These are phyloP conservation scores for Voacanga thouarsii DNA, from an alignment of 257 asterid genomes.

Conservation along the genomic window DNA sequence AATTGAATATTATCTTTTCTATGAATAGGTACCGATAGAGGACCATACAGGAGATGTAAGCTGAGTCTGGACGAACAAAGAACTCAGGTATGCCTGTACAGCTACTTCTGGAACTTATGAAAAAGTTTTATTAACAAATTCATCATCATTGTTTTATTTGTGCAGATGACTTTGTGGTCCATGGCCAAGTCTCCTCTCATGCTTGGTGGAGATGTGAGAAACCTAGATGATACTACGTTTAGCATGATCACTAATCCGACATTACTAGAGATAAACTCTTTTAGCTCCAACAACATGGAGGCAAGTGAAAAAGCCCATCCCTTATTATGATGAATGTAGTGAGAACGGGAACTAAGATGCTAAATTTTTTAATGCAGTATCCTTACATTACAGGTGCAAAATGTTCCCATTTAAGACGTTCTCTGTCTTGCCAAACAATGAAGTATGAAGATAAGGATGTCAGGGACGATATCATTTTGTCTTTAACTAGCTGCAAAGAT, in stretches of 20 bases:
- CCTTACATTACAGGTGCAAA: constrained; percentile 41
- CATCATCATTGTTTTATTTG: constrained; percentile 5
- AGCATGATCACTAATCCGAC: constrained; percentile 75
- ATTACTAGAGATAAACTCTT: constrained; percentile 71
- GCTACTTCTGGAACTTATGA: constrained; percentile 1
- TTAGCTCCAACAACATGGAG: constrained; percentile 84
- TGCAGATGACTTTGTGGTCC: constrained; percentile 93
- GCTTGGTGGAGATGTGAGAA: constrained; percentile 97
- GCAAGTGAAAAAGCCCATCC: constrained; percentile 38
- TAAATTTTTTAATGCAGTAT: constrained; percentile 46
- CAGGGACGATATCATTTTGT: constrained; percentile 30
- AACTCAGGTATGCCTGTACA: constrained; percentile 54
- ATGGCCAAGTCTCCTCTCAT: constrained; percentile 89
- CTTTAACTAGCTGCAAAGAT: constrained; percentile 67
- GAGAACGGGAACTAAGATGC: constrained; percentile 18
- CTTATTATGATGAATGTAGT: not conserved
- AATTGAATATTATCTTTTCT: constrained; percentile 14
- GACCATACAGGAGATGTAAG: constrained; percentile 70
- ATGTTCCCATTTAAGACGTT: constrained; percentile 5
- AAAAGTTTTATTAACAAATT: constrained; percentile 4
- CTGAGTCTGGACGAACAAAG: constrained; percentile 70
- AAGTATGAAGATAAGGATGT: constrained; percentile 10
- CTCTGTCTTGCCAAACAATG: constrained; percentile 15
- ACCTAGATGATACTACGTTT: constrained; percentile 50
- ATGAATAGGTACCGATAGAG: constrained; percentile 57